Percentiles rank a stretch among this genome's conserved stretches.
These are phyloP conservation scores for Volvox carteri DNA, from an alignment of 163 green algal genomes.

Conservation along the genomic window DNA sequence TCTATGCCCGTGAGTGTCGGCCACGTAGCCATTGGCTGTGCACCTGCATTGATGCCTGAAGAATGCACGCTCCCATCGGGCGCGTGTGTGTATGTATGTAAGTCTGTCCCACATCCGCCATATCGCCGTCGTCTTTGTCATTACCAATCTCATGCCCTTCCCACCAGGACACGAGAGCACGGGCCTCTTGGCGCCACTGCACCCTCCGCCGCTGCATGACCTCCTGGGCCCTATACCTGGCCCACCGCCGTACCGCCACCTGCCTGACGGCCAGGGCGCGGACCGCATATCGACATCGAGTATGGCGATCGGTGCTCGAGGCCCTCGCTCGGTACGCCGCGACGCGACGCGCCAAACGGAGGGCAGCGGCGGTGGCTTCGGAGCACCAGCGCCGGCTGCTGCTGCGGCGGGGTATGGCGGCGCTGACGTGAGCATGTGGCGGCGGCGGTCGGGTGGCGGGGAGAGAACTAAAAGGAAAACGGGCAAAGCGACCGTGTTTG, in stretches of 20 bases:
- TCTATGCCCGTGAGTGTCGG: too few relatives aligned
- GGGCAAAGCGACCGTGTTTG: too few relatives aligned
- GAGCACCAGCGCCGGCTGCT: background rate
- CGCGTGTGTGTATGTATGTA: too few relatives aligned
- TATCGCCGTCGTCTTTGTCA: too few relatives aligned
- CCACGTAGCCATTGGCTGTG: too few relatives aligned
- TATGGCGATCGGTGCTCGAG: background rate
- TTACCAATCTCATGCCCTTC: too few relatives aligned
- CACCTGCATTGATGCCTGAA: too few relatives aligned
- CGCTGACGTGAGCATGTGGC: background rate
- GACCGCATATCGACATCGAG: background rate
- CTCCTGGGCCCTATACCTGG: conserved; percentile 27
- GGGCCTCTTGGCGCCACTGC: background rate
- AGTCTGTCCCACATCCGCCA: too few relatives aligned
- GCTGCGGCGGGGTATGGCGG: conserved; percentile 18
- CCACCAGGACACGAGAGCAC: conserved; percentile 22
- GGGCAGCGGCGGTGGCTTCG: background rate
- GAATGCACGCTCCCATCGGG: too few relatives aligned
- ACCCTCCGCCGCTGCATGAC: background rate
- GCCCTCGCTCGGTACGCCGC: conserved; percentile 8
- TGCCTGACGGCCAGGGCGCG: background rate
- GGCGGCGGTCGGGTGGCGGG: background rate
- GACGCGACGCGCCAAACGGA: conserved; percentile 25
- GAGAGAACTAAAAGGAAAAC: too few relatives aligned
- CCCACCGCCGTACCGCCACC: background rate